Percentiles rank a stretch among this genome's conserved stretches.
These are phyloP conservation scores for Insectozyma bohioensis DNA, from an alignment of 1,139 yeast genomes.

Conservation along the genomic window DNA sequence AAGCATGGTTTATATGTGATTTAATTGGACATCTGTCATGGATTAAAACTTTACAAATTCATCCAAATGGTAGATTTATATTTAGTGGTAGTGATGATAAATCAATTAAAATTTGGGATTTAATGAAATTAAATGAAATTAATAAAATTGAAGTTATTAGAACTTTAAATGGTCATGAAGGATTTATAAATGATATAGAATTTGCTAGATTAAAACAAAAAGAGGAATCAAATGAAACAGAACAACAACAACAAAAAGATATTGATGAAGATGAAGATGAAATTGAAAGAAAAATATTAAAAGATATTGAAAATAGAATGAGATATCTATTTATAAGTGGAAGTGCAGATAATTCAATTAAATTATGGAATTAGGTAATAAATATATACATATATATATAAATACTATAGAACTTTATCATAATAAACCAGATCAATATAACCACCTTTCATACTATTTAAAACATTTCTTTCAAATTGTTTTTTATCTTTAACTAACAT, in stretches of 20 bases:
- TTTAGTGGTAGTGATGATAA: slow-evolving; percentile 82
- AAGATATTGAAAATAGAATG: slow-evolving; percentile 42
- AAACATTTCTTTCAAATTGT: slow-evolving; percentile 60
- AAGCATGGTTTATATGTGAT: slow-evolving; percentile 57
- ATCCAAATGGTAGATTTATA: slow-evolving; percentile 73
- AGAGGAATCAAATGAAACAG: slow-evolving; percentile 4
- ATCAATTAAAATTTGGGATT: slow-evolving; percentile 77
- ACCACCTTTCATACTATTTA: slow-evolving; percentile 71
- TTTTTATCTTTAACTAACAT: slow-evolving; percentile 59
- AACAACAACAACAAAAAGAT: slow-evolving; percentile 9
- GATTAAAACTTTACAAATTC: slow-evolving; percentile 71
- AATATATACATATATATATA: slow-evolving; percentile 1
- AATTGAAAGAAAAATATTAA: slow-evolving; percentile 18
- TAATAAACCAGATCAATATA: slow-evolving; percentile 57
- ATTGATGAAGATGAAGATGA: slow-evolving; percentile 16
- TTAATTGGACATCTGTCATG: slow-evolving; percentile 82
- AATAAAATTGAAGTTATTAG: slow-evolving; percentile 48
- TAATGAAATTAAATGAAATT: slow-evolving; percentile 44
- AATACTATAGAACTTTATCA: slow-evolving; percentile 50
- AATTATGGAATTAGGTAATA: slow-evolving; percentile 57
- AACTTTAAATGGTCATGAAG: slow-evolving; percentile 65
- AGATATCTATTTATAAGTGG: slow-evolving; percentile 60
- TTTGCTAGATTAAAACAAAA: slow-evolving; percentile 51
- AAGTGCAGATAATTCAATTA: slow-evolving; percentile 55
- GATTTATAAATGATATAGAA: slow-evolving; percentile 64